Conservation (phyloP, 192 early-diverging fungal species). For the Umbelopsis ramanniana region DNA sequence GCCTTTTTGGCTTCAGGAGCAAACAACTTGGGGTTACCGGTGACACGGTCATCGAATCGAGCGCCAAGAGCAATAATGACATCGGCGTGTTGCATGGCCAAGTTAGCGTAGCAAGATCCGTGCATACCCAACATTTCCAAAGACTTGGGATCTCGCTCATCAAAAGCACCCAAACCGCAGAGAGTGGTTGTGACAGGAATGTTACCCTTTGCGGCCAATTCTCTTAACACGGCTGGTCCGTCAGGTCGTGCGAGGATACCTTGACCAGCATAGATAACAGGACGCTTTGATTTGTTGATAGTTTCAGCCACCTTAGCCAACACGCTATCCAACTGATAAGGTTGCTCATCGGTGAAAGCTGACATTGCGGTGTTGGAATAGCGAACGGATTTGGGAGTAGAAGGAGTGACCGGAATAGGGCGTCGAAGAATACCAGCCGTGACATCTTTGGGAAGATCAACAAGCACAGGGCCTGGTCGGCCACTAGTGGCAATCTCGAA, state of each 20-base stretch:
- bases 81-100: conserved; percentile 98
- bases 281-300: conserved; percentile 87
- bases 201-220: conserved; percentile 86
- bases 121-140: conserved; percentile 99
- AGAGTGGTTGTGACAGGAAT: conserved; percentile 98
- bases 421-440: conserved; percentile 87
- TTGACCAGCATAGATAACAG: conserved; percentile 95
- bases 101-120: conserved; percentile 95
- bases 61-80: conserved; percentile 94
- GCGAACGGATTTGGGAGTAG: conserved; percentile 59
- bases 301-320: conserved; percentile 79
- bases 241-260: conserved; percentile 84
- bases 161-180: conserved; percentile 90
- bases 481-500: conserved; percentile 96
- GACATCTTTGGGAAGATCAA: conserved; percentile 98
- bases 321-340: conserved; percentile 51
- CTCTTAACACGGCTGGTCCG: conserved; percentile 79
- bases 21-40: conserved; percentile 84
- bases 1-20: conserved; percentile 93
- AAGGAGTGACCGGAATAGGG: conserved; percentile 83
- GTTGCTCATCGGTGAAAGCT: conserved; percentile 48
- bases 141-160: conserved; percentile 86
- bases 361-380: conserved; percentile 54
- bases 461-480: conserved; percentile 94
- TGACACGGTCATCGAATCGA: conserved; percentile 98